Conservation (phyloP, 1,139 yeast genomes). For the Kazachstania sp. region DNA sequence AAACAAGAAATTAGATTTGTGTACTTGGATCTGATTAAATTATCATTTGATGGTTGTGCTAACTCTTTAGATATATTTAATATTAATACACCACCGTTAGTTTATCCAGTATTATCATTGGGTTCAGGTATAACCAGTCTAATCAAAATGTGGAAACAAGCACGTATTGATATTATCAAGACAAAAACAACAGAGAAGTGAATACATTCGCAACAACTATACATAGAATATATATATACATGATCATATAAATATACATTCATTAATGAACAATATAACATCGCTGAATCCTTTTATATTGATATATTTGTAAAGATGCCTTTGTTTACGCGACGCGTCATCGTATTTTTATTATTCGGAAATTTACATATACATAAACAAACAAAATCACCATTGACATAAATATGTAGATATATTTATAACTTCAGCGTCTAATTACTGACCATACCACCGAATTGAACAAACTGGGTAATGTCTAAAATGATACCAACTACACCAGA, state of each 20-base stretch:
- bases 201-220: not conserved
- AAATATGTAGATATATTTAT: too few species aligned
- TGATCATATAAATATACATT: not conserved
- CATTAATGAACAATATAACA: not conserved
- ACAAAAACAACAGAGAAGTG: not conserved
- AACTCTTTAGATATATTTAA: conserved; percentile 38
- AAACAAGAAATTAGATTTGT: conserved; percentile 31
- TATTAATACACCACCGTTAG: conserved; percentile 30
- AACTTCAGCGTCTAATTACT: too few species aligned
- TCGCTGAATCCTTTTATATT: not conserved
- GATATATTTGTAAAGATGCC: too few species aligned
- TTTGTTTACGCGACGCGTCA: too few species aligned
- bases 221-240: too few species aligned
- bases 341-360: too few species aligned
- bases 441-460: too few species aligned
- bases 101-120: conserved; percentile 29
- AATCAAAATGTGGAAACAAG: conserved; percentile 32
- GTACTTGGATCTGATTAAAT: conserved; percentile 33
- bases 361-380: too few species aligned
- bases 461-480: not conserved
- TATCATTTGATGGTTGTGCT: conserved; percentile 37
- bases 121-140: conserved; percentile 37
- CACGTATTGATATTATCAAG: conserved; percentile 4
- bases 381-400: too few species aligned
- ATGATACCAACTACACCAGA: conserved; percentile 1